A percentile compares a stretch with the other conserved stretches of the same genome.
phyloP scores from a whole-genome alignment of 352 stramenopile genomes.

The Globisporangium carolinianum region DNA sequence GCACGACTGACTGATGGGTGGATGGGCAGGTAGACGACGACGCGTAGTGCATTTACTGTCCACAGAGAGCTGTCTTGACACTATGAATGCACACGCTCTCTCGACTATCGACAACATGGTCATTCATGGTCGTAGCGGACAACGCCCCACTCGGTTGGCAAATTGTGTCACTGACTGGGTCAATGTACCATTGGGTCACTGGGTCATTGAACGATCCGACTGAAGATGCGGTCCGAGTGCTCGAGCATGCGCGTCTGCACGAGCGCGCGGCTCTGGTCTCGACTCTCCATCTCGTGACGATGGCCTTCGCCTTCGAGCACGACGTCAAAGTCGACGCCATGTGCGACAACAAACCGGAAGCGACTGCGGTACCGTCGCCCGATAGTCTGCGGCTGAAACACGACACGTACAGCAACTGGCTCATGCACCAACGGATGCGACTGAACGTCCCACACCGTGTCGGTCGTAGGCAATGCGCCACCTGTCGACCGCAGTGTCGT shows the following conservation, averaged over 20 bases:
- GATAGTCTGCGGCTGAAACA: constrained; percentile 35
- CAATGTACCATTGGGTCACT: too few relatives aligned
- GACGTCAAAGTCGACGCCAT: constrained; percentile 61
- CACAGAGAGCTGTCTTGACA: too few relatives aligned
- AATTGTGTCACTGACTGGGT: too few relatives aligned
- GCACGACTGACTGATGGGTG: too few relatives aligned
- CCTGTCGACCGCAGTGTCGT: constrained; percentile 45
- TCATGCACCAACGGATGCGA: constrained; percentile 29
- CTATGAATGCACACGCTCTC: too few relatives aligned
- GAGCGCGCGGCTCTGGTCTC: constrained; percentile 44
- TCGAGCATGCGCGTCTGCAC: constrained; percentile 29
- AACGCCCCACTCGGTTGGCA: too few relatives aligned
- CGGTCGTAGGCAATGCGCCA: constrained; percentile 25
- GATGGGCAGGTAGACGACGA: too few relatives aligned
- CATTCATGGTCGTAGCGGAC: too few relatives aligned
- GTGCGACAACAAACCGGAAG: constrained; percentile 58
- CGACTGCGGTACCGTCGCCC: constrained; percentile 45
- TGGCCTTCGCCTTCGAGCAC: constrained; percentile 64
- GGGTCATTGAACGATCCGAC: constrained; percentile 12
- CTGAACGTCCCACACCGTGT: constrained; percentile 32
- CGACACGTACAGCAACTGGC: constrained; percentile 36
- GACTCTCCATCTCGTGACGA: constrained; percentile 37
- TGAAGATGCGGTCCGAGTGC: constrained; percentile 53
- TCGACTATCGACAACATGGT: too few relatives aligned
- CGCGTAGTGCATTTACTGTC: too few relatives aligned